phyloP scores from a whole-genome alignment of 2,329 filamentous ascomycete species.

The Hymenoscyphus fructigenus region DNA sequence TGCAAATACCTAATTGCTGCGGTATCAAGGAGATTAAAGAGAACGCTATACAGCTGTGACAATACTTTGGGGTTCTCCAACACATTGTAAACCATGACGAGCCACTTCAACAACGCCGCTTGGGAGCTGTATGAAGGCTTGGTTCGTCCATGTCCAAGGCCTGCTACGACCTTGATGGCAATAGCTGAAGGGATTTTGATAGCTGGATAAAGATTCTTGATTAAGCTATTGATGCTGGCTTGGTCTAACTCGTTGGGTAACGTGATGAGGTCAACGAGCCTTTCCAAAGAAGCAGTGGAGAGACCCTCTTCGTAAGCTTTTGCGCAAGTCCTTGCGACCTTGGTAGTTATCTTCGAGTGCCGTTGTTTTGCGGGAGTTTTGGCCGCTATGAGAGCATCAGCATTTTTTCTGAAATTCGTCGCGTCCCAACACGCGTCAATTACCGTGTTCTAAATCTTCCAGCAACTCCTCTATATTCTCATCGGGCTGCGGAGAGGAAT shows the following conservation, averaged over 20 bases:
- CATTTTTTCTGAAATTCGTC: slow-evolving; percentile 4
- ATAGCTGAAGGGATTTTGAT: slow-evolving; percentile 58
- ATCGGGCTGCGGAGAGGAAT: slow-evolving; percentile 10
- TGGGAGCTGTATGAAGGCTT: slow-evolving; percentile 74
- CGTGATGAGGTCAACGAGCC: slow-evolving; percentile 66
- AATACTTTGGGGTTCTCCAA: slow-evolving; percentile 63
- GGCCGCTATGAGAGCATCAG: slow-evolving; percentile 46
- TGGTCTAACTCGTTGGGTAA: slow-evolving; percentile 72
- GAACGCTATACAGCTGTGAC: slow-evolving; percentile 68
- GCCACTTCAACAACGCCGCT: slow-evolving; percentile 71
- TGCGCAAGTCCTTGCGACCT: slow-evolving; percentile 62
- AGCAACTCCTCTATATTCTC: slow-evolving; percentile 26
- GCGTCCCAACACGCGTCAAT: slow-evolving; percentile 27
- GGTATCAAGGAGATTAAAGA: slow-evolving; percentile 82
- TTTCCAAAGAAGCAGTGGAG: slow-evolving; percentile 55
- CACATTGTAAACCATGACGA: slow-evolving; percentile 72
- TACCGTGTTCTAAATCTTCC: slow-evolving; percentile 31
- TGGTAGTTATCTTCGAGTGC: slow-evolving; percentile 57
- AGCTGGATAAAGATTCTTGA: slow-evolving; percentile 76
- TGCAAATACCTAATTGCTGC: slow-evolving; percentile 63
- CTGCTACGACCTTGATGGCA: slow-evolving; percentile 66
- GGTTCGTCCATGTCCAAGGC: slow-evolving; percentile 72
- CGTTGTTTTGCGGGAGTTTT: slow-evolving; percentile 66
- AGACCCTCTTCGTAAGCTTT: slow-evolving; percentile 69
- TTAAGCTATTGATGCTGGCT: slow-evolving; percentile 64